These are phyloP conservation scores for Naegleria gruberi DNA, from an alignment of 208 protist species.

Conservation along the genomic window DNA sequence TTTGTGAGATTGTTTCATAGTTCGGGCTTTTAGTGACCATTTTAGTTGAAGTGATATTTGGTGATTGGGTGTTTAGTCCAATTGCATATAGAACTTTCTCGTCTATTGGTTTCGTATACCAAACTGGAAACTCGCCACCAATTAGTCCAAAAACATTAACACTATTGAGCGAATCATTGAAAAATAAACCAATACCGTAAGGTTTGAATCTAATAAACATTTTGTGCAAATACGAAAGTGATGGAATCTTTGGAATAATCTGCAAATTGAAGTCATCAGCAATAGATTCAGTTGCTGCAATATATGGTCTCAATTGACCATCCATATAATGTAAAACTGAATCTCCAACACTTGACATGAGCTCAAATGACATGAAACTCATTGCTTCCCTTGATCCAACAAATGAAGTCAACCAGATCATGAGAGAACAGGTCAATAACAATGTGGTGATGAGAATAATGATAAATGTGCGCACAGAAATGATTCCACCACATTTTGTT, in stretches of 20 bases:
- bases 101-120: neutral
- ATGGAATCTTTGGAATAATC: neutral
- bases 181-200: neutral
- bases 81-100: neutral
- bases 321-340: neutral
- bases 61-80: neutral
- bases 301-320: neutral
- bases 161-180: neutral
- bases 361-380: neutral
- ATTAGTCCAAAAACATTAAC: neutral
- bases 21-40: neutral
- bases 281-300: neutral
- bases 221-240: neutral
- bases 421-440: neutral
- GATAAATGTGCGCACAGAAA: neutral
- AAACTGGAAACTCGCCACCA: neutral
- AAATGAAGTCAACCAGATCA: neutral
- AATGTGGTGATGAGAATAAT: neutral
- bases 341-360: neutral
- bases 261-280: neutral
- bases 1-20: neutral
- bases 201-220: neutral
- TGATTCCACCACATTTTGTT: neutral
- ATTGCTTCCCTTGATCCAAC: neutral
- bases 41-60: neutral